Evolutionary conservation across 495 filamentous ascomycete genomes (phyloP), one percentile per base, ranked within the genome.

Genomic region (Cudoniella acicularis): DNA sequence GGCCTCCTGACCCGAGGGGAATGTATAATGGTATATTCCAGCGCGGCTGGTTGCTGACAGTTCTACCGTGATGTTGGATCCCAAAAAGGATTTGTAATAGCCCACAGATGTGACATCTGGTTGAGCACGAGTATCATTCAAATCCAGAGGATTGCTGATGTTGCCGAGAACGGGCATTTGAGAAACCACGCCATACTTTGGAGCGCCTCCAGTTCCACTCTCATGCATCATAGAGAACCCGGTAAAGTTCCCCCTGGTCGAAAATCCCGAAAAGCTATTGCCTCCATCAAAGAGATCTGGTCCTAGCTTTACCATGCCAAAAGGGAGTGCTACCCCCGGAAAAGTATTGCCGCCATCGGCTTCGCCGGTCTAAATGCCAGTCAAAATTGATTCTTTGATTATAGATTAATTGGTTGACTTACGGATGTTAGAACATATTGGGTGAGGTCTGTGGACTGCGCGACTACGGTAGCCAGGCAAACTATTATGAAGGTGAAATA

Each of bases 161-260:
- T 77, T 70, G 1, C 82, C 79, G 0, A 79, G 56, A 1, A 84
- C 69, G 0, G 87, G 86, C 67, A 89, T 75, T 62, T 90, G 87
- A 3, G 81, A 75, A 17, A 90, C 83, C 8, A 86, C 83, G 0
- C 87, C 87, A 57, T 90, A 91, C 70, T 89, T 90, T 1, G 87
- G 86, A 2, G 86, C 84, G 11, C 87, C 87, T 1, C 88, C 88
- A 9, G 85, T 91, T 2, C 87, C 87, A 51, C 81, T 83, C 67
- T 90, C 87, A 64, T 91, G 87, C 77, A 88, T 85, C 76, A 89
- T 74, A 43, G 82, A 86, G 69, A 90, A 89, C 9, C 84, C 87
- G 8, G 79, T 84, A 62, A 91, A 80, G 13, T 79, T 77, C 6
- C 86, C 86, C 2, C 59, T 66, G 2, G 83, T 65, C 18, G 80